phyloP scores from a whole-genome alignment of 2,329 filamentous ascomycete species.

The Fusarium annulatum region DNA sequence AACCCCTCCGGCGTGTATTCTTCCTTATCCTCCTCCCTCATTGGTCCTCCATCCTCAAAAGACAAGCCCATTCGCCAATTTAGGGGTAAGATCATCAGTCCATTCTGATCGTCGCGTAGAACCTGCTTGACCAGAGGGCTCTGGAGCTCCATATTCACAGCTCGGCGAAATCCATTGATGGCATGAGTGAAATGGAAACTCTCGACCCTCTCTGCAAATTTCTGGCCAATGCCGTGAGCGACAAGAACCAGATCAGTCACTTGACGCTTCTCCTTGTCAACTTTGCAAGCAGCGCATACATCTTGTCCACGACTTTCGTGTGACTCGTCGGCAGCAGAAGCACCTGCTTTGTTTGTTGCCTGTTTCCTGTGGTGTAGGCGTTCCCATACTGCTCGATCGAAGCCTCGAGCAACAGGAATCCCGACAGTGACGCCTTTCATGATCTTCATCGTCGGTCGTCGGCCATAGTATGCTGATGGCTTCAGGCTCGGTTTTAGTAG shows the following conservation, averaged over 20 bases:
- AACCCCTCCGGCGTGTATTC: constrained; percentile 69
- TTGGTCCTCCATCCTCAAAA: constrained; percentile 81
- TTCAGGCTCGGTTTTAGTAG: constrained; percentile 87
- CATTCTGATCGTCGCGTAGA: constrained; percentile 81
- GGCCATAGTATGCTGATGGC: constrained; percentile 85
- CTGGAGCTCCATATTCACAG: constrained; percentile 85
- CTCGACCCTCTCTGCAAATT: constrained; percentile 92
- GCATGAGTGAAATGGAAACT: constrained; percentile 98
- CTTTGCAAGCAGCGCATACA: constrained; percentile 68
- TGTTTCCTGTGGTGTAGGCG: constrained; percentile 69
- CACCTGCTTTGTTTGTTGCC: constrained; percentile 44
- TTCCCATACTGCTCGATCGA: constrained; percentile 82
- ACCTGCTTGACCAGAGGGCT: constrained; percentile 79
- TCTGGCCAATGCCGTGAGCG: constrained; percentile 96
- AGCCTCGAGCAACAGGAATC: constrained; percentile 88
- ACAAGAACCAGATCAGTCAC: constrained; percentile 91
- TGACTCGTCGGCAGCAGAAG: constrained; percentile 45
- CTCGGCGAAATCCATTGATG: constrained; percentile 88
- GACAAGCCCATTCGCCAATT: constrained; percentile 94
- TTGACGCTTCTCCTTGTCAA: constrained; percentile 71
- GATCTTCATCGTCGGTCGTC: constrained; percentile 85
- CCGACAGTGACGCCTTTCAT: constrained; percentile 85
- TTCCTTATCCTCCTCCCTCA: constrained; percentile 63
- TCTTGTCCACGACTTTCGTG: constrained; percentile 44
- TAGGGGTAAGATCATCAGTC: constrained; percentile 91